phyloP scores from a whole-genome alignment of 176 grass and related monocot species.

The Cymbopogon citratus region DNA sequence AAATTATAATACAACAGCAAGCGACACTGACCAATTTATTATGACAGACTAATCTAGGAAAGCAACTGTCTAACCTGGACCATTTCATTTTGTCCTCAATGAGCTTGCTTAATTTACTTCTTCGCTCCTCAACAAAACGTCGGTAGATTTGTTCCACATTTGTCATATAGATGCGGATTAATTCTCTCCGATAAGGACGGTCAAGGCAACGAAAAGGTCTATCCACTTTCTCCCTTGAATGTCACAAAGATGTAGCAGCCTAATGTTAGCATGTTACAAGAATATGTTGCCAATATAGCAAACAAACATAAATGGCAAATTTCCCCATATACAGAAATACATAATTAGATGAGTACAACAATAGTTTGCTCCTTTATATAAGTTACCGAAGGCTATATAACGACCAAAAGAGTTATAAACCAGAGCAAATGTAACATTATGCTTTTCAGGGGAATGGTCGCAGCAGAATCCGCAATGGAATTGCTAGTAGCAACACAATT shows the following conservation, averaged over 20 bases:
- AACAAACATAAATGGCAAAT: conserved; percentile 13
- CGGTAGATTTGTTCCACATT: conserved; percentile 89
- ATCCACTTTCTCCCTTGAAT: conserved; percentile 79
- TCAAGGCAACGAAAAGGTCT: conserved; percentile 90
- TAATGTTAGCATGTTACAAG: conserved; percentile 28
- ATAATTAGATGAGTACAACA: neutral
- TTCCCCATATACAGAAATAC: conserved; percentile 15
- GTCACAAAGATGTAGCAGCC: conserved; percentile 33
- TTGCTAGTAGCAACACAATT: conserved; percentile 21
- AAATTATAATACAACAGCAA: neutral
- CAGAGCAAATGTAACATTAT: neutral
- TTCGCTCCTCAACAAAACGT: conserved; percentile 83
- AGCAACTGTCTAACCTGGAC: conserved; percentile 55
- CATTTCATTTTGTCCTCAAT: conserved; percentile 88
- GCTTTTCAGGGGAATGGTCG: neutral
- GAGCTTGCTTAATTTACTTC: conserved; percentile 75
- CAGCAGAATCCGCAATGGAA: neutral
- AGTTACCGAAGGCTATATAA: neutral
- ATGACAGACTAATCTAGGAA: conserved; percentile 2
- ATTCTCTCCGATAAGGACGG: conserved; percentile 82
- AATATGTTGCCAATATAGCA: conserved; percentile 5
- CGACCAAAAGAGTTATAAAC: conserved; percentile 9
- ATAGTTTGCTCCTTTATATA: neutral
- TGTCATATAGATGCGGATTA: conserved; percentile 83
- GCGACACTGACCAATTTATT: neutral